These are phyloP conservation scores for Colletotrichum somersetense DNA, from an alignment of 2,329 filamentous ascomycete species.

Conservation along the genomic window DNA sequence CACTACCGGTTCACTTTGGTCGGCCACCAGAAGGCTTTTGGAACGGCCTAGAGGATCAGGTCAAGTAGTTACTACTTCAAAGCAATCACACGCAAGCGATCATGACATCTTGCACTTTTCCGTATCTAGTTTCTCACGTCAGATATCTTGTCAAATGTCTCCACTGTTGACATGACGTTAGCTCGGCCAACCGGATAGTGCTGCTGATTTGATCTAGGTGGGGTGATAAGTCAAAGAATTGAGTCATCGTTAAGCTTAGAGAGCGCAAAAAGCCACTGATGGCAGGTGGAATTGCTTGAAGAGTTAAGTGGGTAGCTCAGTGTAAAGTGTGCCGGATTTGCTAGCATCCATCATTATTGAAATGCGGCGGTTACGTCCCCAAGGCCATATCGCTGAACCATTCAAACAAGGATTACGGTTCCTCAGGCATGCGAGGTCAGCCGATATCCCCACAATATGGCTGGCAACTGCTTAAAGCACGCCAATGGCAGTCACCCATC, in stretches of 20 bases:
- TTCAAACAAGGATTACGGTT: background rate
- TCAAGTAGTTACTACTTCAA: too few relatives aligned
- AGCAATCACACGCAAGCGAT: background rate
- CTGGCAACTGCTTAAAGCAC: background rate
- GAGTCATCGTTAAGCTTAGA: too few relatives aligned
- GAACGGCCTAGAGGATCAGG: conserved; percentile 27
- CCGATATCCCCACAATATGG: background rate
- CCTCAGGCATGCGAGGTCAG: background rate
- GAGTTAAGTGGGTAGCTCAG: too few relatives aligned
- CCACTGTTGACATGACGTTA: too few relatives aligned
- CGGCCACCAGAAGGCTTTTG: conserved; percentile 75
- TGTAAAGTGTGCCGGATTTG: too few relatives aligned
- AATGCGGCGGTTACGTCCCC: background rate
- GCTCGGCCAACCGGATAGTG: background rate
- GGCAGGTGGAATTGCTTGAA: too few relatives aligned
- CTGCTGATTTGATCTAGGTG: background rate
- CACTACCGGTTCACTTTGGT: conserved; percentile 79
- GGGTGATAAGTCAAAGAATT: background rate
- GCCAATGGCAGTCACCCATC: too few relatives aligned
- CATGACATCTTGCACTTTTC: background rate
- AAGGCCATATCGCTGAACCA: background rate
- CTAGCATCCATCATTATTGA: too few relatives aligned
- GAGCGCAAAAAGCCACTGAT: too few relatives aligned
- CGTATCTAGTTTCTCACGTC: background rate
- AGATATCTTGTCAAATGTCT: background rate